Percentiles rank a stretch among this genome's conserved stretches.
These are phyloP conservation scores for Sordariomycetes sp. DNA, from an alignment of 2,329 filamentous ascomycete species.

Conservation along the genomic window DNA sequence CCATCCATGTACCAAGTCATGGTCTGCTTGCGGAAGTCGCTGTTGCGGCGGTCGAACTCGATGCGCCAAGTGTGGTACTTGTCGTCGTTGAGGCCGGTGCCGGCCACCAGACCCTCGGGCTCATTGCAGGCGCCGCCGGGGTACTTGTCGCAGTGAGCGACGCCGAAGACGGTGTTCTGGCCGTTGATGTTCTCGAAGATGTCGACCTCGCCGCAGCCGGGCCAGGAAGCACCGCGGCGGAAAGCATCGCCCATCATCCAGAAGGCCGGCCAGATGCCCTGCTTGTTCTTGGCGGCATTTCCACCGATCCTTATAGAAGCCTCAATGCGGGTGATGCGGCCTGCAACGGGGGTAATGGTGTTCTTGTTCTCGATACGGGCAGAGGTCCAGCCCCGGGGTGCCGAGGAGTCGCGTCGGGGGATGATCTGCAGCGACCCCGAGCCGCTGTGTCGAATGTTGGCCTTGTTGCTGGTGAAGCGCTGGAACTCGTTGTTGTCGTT, in stretches of 20 bases:
- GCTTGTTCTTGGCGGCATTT: constrained; percentile 29
- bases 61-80: constrained; percentile 41
- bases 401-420: constrained; percentile 28
- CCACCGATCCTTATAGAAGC: constrained; percentile 36
- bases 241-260: constrained; percentile 45
- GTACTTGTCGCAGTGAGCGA: constrained; percentile 38
- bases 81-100: constrained; percentile 24
- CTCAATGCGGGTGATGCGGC: constrained; percentile 36
- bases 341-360: constrained; percentile 33
- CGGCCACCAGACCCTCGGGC: constrained; percentile 29
- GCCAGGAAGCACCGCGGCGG: constrained; percentile 38
- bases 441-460: constrained; percentile 42
- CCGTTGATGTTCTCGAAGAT: constrained; percentile 49
- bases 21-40: constrained; percentile 35
- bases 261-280: constrained; percentile 51
- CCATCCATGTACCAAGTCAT: constrained; percentile 43
- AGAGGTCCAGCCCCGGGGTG: constrained; percentile 39
- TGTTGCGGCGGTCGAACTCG: constrained; percentile 36
- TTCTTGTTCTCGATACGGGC: constrained; percentile 41
- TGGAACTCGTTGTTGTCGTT: constrained; percentile 43
- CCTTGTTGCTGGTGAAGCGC: constrained; percentile 33
- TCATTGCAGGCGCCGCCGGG: constrained; percentile 42
- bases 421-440: constrained; percentile 40
- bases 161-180: constrained; percentile 32
- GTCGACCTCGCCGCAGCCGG: constrained; percentile 45